phyloP scores from a whole-genome alignment of 768 basidiomycete genomes.

The Paxillus rubicundulus region DNA sequence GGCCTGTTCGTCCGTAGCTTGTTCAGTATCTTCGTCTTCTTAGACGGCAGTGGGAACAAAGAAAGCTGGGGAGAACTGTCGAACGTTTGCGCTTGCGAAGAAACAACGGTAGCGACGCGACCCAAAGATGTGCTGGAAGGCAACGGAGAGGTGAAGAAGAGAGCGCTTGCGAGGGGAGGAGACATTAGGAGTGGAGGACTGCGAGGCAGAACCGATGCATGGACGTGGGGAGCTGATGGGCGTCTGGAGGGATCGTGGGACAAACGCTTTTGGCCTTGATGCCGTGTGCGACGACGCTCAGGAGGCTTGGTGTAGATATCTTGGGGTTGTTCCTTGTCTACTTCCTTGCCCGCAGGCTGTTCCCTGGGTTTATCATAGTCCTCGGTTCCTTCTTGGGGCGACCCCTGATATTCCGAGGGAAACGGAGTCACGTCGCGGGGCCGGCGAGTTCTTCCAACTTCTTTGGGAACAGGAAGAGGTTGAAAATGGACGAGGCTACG shows the following conservation, averaged over 20 bases:
- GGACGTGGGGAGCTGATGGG: conserved; percentile 22
- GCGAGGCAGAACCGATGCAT: conserved; percentile 45
- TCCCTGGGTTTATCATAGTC: neutral
- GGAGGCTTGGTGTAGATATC: conserved; percentile 21
- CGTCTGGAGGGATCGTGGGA: conserved; percentile 1
- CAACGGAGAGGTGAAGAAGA: conserved; percentile 46
- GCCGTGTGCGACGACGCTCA: conserved; percentile 12
- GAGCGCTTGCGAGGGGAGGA: conserved; percentile 50
- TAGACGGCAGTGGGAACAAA: conserved; percentile 20
- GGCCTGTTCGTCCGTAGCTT: conserved; percentile 5
- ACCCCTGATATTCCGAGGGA: neutral
- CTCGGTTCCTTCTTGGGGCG: neutral
- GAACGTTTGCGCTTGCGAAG: neutral
- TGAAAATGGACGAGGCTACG: neutral
- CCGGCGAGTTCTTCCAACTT: neutral
- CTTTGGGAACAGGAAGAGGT: neutral
- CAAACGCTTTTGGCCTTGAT: neutral
- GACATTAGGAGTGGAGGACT: conserved; percentile 59
- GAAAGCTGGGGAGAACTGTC: conserved; percentile 11
- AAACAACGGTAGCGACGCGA: neutral
- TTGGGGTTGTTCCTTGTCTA: neutral
- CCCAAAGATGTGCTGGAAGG: conserved; percentile 19
- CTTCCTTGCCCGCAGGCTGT: neutral
- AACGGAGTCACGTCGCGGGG: conserved; percentile 12
- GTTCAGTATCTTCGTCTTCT: conserved; percentile 3